These are phyloP conservation scores for Cadophora sp. DNA, from an alignment of 2,329 filamentous ascomycete genomes.

Conservation along the genomic window DNA sequence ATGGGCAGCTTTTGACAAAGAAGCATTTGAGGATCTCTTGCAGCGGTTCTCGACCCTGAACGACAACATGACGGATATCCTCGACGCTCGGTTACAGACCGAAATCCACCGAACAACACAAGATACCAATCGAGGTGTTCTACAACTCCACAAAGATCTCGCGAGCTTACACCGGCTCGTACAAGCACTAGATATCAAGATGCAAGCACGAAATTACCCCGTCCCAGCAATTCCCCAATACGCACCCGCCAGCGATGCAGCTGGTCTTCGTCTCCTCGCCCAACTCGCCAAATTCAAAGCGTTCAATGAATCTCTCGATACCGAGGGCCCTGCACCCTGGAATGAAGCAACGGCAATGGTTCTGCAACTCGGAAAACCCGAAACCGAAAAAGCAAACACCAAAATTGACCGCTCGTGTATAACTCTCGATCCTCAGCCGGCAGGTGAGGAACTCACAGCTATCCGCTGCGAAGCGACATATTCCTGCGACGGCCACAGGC, in stretches of 20 bases:
- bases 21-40: slow-evolving; percentile 53
- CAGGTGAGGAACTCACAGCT: slow-evolving; percentile 3
- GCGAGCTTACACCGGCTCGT: slow-evolving; percentile 54
- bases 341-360: slow-evolving; percentile 50
- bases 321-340: slow-evolving; percentile 40
- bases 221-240: slow-evolving; percentile 26
- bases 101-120: slow-evolving; percentile 57
- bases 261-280: slow-evolving; percentile 50
- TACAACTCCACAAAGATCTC: slow-evolving; percentile 56
- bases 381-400: slow-evolving; percentile 13
- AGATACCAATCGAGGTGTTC: slow-evolving; percentile 55
- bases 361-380: slow-evolving; percentile 48
- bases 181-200: slow-evolving; percentile 52
- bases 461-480: slow-evolving; percentile 21
- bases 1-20: slow-evolving; percentile 56
- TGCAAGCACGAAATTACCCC: slow-evolving; percentile 44
- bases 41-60: slow-evolving; percentile 54
- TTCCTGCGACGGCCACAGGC: not conserved
- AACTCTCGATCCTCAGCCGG: not conserved
- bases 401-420: slow-evolving; percentile 12
- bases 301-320: slow-evolving; percentile 56
- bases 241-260: slow-evolving; percentile 46
- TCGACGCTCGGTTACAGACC: slow-evolving; percentile 54
- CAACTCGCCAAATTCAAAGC: slow-evolving; percentile 59
- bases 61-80: slow-evolving; percentile 56